phyloP scores from a whole-genome alignment of 1,284 basidiomycete genomes.

The Pyrrhoderma lamaoense region DNA sequence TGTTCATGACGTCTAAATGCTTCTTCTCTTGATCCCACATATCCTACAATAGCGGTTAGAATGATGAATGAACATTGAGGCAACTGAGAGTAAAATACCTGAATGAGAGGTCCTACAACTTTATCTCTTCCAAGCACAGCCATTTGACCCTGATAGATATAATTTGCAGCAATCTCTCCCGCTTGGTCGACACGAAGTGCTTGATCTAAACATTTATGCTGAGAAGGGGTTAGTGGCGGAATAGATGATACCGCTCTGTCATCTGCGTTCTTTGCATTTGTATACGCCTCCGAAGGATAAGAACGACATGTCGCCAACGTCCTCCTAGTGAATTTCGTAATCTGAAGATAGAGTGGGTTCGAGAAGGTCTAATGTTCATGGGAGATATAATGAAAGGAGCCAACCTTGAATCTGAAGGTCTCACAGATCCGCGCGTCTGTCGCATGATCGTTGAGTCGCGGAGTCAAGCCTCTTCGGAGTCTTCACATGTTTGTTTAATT shows the following conservation, averaged over 20 bases:
- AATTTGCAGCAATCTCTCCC: slow-evolving; percentile 89
- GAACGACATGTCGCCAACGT: too few species aligned
- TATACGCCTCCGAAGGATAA: slow-evolving; percentile 11
- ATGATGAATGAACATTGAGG: not conserved
- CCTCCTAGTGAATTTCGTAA: too few species aligned
- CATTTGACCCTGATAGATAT: slow-evolving; percentile 84
- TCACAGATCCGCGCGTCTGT: too few species aligned
- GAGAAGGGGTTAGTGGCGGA: slow-evolving; percentile 3
- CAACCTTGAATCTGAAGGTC: too few species aligned
- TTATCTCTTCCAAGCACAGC: slow-evolving; percentile 61
- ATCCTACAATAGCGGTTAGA: slow-evolving; percentile 40
- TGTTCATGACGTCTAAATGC: slow-evolving; percentile 82
- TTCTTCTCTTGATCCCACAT: slow-evolving; percentile 98
- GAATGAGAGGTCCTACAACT: slow-evolving; percentile 60
- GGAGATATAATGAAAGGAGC: too few species aligned
- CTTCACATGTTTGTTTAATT: too few species aligned
- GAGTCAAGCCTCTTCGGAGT: too few species aligned
- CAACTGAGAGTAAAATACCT: slow-evolving; percentile 41
- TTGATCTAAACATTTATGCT: slow-evolving; percentile 35
- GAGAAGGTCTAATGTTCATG: too few species aligned
- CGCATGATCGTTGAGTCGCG: too few species aligned
- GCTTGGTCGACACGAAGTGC: slow-evolving; percentile 87
- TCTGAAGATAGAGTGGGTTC: too few species aligned
- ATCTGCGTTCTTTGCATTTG: not conserved
- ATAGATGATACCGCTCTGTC: slow-evolving; percentile 2